These are phyloP conservation scores for Hemerocallis citrina DNA, from an alignment of 106 monocot genomes.

Conservation along the genomic window DNA sequence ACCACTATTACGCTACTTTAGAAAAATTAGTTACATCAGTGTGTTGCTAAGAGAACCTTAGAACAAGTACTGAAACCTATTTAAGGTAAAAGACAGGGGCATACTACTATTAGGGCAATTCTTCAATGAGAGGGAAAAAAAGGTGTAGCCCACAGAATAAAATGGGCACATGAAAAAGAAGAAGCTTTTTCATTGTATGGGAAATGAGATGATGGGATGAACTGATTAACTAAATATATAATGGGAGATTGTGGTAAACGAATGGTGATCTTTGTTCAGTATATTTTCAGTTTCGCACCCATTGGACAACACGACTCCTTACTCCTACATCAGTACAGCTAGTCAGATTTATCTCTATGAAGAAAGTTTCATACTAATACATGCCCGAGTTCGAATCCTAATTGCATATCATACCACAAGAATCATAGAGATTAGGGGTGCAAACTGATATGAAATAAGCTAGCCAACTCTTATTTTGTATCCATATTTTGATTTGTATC, in stretches of 20 bases:
- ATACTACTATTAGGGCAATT: constrained; percentile 8
- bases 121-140: background rate
- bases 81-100: constrained; percentile 8
- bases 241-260: background rate
- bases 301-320: too few relatives aligned
- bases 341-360: too few relatives aligned
- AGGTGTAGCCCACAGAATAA: background rate
- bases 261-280: background rate
- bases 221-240: background rate
- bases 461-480: too few relatives aligned
- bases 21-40: background rate
- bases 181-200: background rate
- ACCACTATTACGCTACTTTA: constrained; percentile 5
- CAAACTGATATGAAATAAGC: too few relatives aligned
- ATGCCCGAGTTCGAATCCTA: too few relatives aligned
- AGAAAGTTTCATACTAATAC: too few relatives aligned
- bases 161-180: background rate
- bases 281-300: too few relatives aligned
- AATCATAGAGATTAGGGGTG: too few relatives aligned
- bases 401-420: too few relatives aligned
- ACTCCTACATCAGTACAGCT: too few relatives aligned
- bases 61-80: background rate
- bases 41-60: background rate
- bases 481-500: too few relatives aligned
- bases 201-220: background rate